These are phyloP conservation scores for Calycina herbarum DNA, from an alignment of 2,329 filamentous ascomycete species.

Conservation along the genomic window DNA sequence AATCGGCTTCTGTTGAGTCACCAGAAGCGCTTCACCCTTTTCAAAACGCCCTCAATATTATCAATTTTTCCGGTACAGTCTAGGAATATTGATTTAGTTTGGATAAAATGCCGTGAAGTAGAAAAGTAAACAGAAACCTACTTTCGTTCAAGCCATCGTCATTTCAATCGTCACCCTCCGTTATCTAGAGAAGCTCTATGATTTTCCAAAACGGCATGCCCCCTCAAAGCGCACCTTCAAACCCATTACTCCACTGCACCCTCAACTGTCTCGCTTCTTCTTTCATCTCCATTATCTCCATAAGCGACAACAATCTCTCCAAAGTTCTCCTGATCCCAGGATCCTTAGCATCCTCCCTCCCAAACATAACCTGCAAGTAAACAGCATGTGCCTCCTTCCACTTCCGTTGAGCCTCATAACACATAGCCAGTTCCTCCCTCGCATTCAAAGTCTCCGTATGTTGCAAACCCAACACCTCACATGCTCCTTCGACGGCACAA, in stretches of 20 bases:
- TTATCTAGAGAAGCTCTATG: no score
- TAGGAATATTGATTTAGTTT: no score
- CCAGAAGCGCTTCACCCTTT: no score
- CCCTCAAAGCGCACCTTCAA: background rate
- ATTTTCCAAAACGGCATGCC: no score
- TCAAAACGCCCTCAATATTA: no score
- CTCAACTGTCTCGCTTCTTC: slow-evolving; percentile 5
- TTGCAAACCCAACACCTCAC: background rate
- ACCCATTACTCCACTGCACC: background rate
- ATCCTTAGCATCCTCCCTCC: slow-evolving; percentile 7
- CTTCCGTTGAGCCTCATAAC: slow-evolving; percentile 8
- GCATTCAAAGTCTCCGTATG: slow-evolving; percentile 4
- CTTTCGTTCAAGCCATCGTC: no score
- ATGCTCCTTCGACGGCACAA: background rate
- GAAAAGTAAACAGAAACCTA: no score
- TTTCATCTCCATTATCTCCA: background rate
- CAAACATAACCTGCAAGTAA: slow-evolving; percentile 7
- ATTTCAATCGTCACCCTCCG: no score
- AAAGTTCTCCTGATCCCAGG: background rate
- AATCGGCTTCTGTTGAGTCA: no score
- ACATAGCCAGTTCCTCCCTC: slow-evolving; percentile 7
- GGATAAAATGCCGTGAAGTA: no score
- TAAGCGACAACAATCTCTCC: background rate
- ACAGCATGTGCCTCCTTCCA: background rate
- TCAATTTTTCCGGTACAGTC: no score